Evolutionary conservation across 768 basidiomycete genomes (phyloP), one percentile per base, ranked within the genome.

Genomic region (Phlegmacium glaucopus): DNA sequence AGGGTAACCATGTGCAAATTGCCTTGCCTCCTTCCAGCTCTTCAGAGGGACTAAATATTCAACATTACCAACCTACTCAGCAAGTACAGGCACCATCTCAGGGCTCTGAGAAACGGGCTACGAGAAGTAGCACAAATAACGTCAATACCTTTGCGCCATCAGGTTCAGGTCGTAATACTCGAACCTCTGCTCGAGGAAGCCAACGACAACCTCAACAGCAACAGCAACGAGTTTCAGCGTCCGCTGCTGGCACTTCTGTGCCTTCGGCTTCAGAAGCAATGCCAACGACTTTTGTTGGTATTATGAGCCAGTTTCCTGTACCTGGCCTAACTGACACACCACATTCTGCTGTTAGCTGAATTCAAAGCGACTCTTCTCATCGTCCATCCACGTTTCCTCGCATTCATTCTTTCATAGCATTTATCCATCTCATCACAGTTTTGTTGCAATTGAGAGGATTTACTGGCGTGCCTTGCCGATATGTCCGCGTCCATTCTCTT

Each of bases 271-370:
- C 25, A 27, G 55, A 48, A 16, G 48, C 52, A 13, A 55, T 53
- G 43, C 54, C 61, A 2, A 68, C 81, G 22, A 76, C 82, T 44
- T 78, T 85, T 60, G 85, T 82, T 28, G 80, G 76, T 49, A 83
- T 87, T 52, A 80, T 87, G 82, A 79, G 82, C 54, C 82, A 83
- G n/a, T 85, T 83, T 60, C 74, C 80, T 9, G 61, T 68, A 9
- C 54, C 58, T 18, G 54, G 53, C 11, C 25, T 44, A 36, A 54
- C 22, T 22, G 22, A 56, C 48, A 49, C 54, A 44, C 54, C 51
- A n/a, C 10, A 34, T 45, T 28, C 30, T 41, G 45, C 39, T 16
- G 25, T 45, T n/a, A 45, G 38, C 9, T 45, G 50, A 48, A 52
- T 44, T 36, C 22, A n/a, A n/a, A n/a, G n/a, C n/a, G n/a, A n/a